Evolutionary conservation across 139 green algal genomes (phyloP), one percentile per base, ranked within the genome.

Genomic region (Spirogloea muscicola): DNA sequence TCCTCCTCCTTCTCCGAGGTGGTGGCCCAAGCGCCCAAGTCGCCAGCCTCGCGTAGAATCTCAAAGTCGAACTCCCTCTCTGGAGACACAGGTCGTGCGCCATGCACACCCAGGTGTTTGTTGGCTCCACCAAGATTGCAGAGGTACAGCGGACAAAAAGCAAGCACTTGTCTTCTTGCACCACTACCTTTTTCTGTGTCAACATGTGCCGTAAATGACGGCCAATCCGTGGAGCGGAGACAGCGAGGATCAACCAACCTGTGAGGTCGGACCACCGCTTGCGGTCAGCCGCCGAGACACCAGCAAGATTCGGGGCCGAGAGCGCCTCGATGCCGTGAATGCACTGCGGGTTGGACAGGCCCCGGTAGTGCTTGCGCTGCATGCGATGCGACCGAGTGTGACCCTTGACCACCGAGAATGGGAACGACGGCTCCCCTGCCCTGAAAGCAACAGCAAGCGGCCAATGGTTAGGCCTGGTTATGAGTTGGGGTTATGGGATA

Each of bases 301-400:
- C 63, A 36, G 63, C 39, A 31, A 72, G 38, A 31, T 67, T 64
- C 10, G 63, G 38, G 2, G 27, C 21, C 9, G 27, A 7, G 7
- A 72, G 29, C 7, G 48, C 29, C 9, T 64, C 7, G 9, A 72
- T n/a, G 37, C 63, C 63, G 31, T 72, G 63, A 31, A 72, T 72
- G 63, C 63, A 72, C 29, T 65, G 63, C 1, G 63, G 63, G 48
- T 72, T 72, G 27, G 63, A 27, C 21, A 72, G 63, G 16, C 63
- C 63, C 63, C 38, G 66, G 63, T 72, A 72, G 27, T 64, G 34
- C 38, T 64, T 64, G 21, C 40, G 43, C 63, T 72, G 63, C 38
- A 72, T 27, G 49, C 49, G 49, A 31, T 72, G 63, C 29, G 27
- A 44, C 2, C 63, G 63, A 29, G 27, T 3, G 63, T 67, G 67